Base-by-base conservation (phyloP, 2,329 filamentous ascomycete species). In the Ascochyta clinopodiicola region DNA sequence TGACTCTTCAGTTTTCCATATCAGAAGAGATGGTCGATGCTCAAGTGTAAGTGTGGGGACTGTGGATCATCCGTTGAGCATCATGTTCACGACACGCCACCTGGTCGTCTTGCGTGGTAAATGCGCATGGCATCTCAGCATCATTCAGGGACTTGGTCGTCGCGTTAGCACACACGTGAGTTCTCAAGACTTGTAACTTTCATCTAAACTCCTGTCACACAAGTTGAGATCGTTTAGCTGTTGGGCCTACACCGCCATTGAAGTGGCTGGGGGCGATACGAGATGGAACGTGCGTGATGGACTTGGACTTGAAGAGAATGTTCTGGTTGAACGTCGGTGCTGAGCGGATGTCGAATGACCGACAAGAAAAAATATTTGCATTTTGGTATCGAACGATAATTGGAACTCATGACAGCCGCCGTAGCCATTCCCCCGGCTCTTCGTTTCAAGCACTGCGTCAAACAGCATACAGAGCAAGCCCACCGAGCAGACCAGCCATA, bases 381-480 rank as follows among this genome's bases (percentile, higher is more conserved):
- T 55, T 45, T 27, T 55, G 45, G 39, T 49, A 45, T 55, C 40
- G 17, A 49, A 35, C 21, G 9, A 19, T 35, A 36, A 49, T 8
- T 9, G 35, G 44, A 39, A 36, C 22, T 40, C 6, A 17, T n/a
- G 19, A 10, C 10, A n/a, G 34, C 24, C 24, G 37, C 17, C 5
- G 12, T 35, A 21, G 22, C 27, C 2, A 27, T 2, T 48, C 19
- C 15, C 8, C 12, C 19, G 21, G 8, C 15, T 40, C 15, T 2
- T 7, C 19, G 36, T 38, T 19, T 27, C 24, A 25, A 13, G 12
- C 8, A 6, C 21, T 19, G 4, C 8, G 13, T 44, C 52, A 57
- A 2, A 58, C 22, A n/a, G 31, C 58, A 12, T 58, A 29, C 35
- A 60, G 27, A 34, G 44, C 51, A 39, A 58, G 46, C 27, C 57